Base-by-base conservation (phyloP, 2,329 filamentous ascomycete species). In the Pseudocercospora pini-densiflorae region DNA sequence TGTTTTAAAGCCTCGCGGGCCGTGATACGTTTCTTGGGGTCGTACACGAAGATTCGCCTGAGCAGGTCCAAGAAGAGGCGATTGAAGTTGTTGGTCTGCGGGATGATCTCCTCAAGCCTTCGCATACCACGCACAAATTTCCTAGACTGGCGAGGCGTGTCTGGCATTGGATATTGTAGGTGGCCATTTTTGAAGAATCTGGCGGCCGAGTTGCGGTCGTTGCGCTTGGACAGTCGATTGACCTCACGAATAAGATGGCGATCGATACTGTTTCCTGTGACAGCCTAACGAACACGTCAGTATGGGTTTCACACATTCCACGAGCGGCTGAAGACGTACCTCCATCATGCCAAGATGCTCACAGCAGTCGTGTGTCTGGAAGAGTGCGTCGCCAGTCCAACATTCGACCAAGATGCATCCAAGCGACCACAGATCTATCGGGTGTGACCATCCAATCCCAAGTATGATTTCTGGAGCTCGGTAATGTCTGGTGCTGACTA, bases 301-400 rank as follows among this genome's bases (percentile, higher is more conserved):
- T 21, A 49, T 27, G n/a, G 27, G n/a, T 24, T 16, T 27, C 29
- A 36, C 29, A 43, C 14, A 19, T 14, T 27, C 16, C 21, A 29
- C 9, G n/a, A 31, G n/a, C 27, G 27, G 31, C 14, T 8, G 5
- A 4, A 21, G 19, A 70, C 72, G 59, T 23, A 74, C 82, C 76
- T 90, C 88, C 88, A 90, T 90, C 88, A 90, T 90, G 43, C 87
- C 88, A 55, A 90, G 82, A 76, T 90, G 88, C 75, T 90, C 88
- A 33, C 89, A 82, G 69, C 89, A 90, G 77, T 90, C 88, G 74
- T 90, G 88, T 0, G 88, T 90, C 75, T 90, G 88, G 79, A 90
- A 90, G 2, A 90, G 80, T 51, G 88, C 88, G 76, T 90, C 88
- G 9, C 88, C 88, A 0, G 88, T 90, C 79, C 88, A 90, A 75